Percentiles rank a stretch among this genome's conserved stretches.
Conservation (phyloP, 371 early-diverging fungal species). For the Rhizopus arrhizus region DNA sequence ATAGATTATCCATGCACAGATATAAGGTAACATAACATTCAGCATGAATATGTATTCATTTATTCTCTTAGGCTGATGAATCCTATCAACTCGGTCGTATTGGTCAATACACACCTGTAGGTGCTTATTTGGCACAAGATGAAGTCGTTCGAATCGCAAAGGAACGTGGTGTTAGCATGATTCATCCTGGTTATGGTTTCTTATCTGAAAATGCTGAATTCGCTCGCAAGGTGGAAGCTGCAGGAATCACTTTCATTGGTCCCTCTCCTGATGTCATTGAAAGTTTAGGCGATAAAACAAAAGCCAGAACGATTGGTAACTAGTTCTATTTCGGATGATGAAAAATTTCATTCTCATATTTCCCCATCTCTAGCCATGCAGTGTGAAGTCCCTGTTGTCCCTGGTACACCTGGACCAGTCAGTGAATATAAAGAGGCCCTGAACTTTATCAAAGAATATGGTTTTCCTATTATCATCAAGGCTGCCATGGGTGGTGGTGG, state of each 20-base stretch:
- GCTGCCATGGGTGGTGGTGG: constrained; percentile 98
- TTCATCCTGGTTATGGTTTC: constrained; percentile 92
- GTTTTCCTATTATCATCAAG: constrained; percentile 96
- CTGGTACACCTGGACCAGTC: constrained; percentile 88
- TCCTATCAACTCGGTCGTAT: constrained; percentile 87
- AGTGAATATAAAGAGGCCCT: constrained; percentile 64
- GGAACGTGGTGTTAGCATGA: constrained; percentile 76
- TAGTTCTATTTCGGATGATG: neutral
- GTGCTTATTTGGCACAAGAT: constrained; percentile 92
- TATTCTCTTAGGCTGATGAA: constrained; percentile 76
- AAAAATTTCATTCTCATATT: neutral
- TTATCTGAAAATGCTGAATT: constrained; percentile 89
- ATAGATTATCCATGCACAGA: constrained; percentile 90
- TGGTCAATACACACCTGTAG: constrained; percentile 86
- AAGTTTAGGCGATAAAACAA: constrained; percentile 91
- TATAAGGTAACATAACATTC: constrained; percentile 69
- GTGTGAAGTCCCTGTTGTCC: constrained; percentile 84
- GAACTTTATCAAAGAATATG: constrained; percentile 77
- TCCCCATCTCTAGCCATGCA: constrained; percentile 61
- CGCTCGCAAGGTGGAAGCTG: constrained; percentile 84
- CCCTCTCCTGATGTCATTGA: constrained; percentile 87
- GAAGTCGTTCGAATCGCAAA: constrained; percentile 88
- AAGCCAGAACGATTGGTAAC: constrained; percentile 83
- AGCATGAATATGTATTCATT: too few species aligned
- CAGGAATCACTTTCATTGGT: constrained; percentile 92